These are phyloP conservation scores for Cystobasidium pallidum DNA, from an alignment of 1,284 basidiomycete species.

Conservation along the genomic window DNA sequence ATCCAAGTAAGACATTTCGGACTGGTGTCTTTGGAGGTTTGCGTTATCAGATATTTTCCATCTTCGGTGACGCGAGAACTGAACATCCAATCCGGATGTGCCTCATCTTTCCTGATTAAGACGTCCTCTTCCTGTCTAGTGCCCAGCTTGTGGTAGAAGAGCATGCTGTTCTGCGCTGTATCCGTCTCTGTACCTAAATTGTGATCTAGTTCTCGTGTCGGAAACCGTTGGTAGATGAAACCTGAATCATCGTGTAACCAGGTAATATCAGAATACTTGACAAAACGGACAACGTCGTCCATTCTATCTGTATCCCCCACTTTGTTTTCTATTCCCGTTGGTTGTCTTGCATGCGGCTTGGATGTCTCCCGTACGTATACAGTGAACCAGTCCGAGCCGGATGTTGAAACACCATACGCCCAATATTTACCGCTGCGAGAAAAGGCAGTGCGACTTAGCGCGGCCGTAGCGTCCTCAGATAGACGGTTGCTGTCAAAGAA, in stretches of 20 bases:
- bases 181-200: slow-evolving; percentile 68
- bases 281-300: slow-evolving; percentile 69
- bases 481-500: slow-evolving; percentile 79
- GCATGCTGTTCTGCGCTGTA: slow-evolving; percentile 68
- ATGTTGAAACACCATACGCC: slow-evolving; percentile 62
- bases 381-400: slow-evolving; percentile 73
- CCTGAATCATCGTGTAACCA: slow-evolving; percentile 78
- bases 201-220: slow-evolving; percentile 62
- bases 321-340: slow-evolving; percentile 58
- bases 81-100: slow-evolving; percentile 70
- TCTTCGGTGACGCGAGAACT: slow-evolving; percentile 48
- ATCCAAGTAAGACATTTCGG: slow-evolving; percentile 73
- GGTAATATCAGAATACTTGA: slow-evolving; percentile 71
- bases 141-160: slow-evolving; percentile 73
- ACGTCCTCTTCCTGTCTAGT: slow-evolving; percentile 72
- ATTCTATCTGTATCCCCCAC: slow-evolving; percentile 63
- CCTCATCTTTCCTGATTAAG: slow-evolving; percentile 66
- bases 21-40: slow-evolving; percentile 62
- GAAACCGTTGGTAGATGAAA: slow-evolving; percentile 71
- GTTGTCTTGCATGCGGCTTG: slow-evolving; percentile 62
- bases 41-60: slow-evolving; percentile 64
- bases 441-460: slow-evolving; percentile 66
- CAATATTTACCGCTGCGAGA: slow-evolving; percentile 70
- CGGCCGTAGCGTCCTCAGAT: slow-evolving; percentile 71
- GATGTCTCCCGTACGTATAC: slow-evolving; percentile 64